Percentiles rank a stretch among this genome's conserved stretches.
Conservation (phyloP, 805 yeast genomes). For the Scheffersomyces spartinae region DNA sequence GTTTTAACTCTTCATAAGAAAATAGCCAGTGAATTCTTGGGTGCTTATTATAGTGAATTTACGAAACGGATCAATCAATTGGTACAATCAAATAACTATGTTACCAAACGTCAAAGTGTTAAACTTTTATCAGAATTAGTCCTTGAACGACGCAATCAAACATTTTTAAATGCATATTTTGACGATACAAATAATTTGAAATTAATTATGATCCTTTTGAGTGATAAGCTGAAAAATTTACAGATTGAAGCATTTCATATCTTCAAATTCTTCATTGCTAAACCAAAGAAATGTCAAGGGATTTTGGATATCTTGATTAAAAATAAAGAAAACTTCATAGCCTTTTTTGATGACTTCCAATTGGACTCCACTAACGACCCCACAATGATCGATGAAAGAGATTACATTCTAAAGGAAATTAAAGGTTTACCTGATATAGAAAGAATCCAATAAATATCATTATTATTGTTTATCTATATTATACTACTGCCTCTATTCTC, state of each 20-base stretch:
- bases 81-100: conserved; percentile 73
- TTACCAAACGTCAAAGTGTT: conserved; percentile 83
- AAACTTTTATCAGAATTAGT: conserved; percentile 65
- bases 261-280: conserved; percentile 92
- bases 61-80: conserved; percentile 53
- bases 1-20: conserved; percentile 59
- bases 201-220: conserved; percentile 71
- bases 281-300: conserved; percentile 78
- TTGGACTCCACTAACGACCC: conserved; percentile 51
- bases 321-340: conserved; percentile 66
- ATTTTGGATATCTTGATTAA: conserved; percentile 73
- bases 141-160: conserved; percentile 57
- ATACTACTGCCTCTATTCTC: no score
- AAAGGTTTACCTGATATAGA: conserved; percentile 56
- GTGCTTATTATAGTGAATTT: conserved; percentile 44
- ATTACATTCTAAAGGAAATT: conserved; percentile 67
- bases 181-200: conserved; percentile 76
- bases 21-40: conserved; percentile 61
- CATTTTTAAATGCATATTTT: conserved; percentile 65
- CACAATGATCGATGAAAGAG: conserved; percentile 65
- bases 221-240: conserved; percentile 82
- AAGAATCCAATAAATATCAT: conserved; percentile 10
- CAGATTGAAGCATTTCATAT: conserved; percentile 88
- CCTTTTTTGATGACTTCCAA: conserved; percentile 58
- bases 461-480: no score